Conservation (phyloP, 257 asterid species). For the Solanum bukasovii region DNA sequence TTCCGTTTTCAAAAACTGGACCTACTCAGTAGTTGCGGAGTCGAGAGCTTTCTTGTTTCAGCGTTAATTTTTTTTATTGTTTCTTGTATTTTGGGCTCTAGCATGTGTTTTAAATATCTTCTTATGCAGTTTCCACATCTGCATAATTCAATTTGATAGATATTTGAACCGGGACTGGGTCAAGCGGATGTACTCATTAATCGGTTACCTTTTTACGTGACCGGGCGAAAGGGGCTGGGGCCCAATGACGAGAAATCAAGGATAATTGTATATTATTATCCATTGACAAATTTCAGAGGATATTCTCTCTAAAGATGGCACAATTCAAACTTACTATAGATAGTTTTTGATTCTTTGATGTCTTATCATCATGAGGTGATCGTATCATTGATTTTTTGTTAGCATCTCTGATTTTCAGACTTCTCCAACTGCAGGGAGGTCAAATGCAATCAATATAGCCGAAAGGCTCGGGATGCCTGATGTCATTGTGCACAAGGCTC, state of each 20-base stretch:
- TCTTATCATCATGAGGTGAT: not conserved
- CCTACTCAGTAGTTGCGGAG: not conserved
- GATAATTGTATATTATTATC: not conserved
- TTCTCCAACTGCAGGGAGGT: slow-evolving; percentile 54
- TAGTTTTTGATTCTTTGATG: not conserved
- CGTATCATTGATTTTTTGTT: not conserved
- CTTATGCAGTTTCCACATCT: not conserved
- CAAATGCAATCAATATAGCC: slow-evolving; percentile 92
- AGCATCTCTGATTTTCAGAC: not conserved
- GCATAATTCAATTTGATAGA: not conserved
- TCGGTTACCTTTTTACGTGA: not conserved
- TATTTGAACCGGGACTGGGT: not conserved
- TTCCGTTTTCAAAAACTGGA: not conserved
- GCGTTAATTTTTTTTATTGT: not conserved
- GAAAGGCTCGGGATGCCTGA: slow-evolving; percentile 84
- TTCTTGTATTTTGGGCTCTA: not conserved
- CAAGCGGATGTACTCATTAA: not conserved
- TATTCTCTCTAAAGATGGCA: not conserved
- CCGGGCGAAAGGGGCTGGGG: not conserved
- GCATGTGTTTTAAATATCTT: not conserved
- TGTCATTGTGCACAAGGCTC: slow-evolving; percentile 62
- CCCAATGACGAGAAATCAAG: not conserved
- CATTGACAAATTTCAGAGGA: not conserved
- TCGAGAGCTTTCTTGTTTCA: not conserved
- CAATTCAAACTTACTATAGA: not conserved